Base-by-base conservation (phyloP, 2,329 filamentous ascomycete species). In the Calonectria hongkongensis region DNA sequence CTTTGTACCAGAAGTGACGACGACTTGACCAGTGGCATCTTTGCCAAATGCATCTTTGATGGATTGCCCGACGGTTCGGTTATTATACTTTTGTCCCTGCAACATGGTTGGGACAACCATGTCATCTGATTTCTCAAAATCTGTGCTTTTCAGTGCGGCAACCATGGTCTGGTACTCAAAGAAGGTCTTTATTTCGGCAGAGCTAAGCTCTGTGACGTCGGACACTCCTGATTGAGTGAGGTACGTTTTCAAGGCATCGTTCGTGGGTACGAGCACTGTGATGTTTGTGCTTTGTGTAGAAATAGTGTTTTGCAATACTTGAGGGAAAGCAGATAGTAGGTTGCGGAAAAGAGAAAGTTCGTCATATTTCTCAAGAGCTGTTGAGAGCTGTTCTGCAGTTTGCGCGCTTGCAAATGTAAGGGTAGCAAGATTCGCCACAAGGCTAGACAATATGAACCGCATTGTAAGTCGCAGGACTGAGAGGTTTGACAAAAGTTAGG, bases 111-210 rank as follows among this genome's bases (percentile, higher is more conserved):
- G 54, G 13, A 58, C 21, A 16, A 58, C 54, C 54, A 58, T 41
- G 54, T 58, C 54, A 3, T 58, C 3, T 8, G 54, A 58, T 27
- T 58, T 58, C 33, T 21, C 54, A 41, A 58, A 58, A n/a, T 58
- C 54, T 16, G 3, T 15, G 3, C 54, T 58, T 16, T 41, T 58
- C n/a, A 58, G 54, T 8, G 54, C 54, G 25, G 54, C 54, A 25
- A 58, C 54, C 54, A 58, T 58, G 4, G 54, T 58, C n/a, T 58
- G 54, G n/a, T 58, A 58, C 7, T n/a, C 36, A 27, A 58, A 58
- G 10, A 58, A 41, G 2, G n/a, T 58, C 33, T 58, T 33, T 21
- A 58, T 18, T 1, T 58, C 54, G 13, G 25, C 54, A 18, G 54
- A 58, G 18, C n/a, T 39, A 18, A 58, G 33, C n/a, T 58, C 54